Evolutionary conservation across 2,329 filamentous ascomycete species (phyloP).

Genomic region (Diaporthe aspalathi): DNA sequence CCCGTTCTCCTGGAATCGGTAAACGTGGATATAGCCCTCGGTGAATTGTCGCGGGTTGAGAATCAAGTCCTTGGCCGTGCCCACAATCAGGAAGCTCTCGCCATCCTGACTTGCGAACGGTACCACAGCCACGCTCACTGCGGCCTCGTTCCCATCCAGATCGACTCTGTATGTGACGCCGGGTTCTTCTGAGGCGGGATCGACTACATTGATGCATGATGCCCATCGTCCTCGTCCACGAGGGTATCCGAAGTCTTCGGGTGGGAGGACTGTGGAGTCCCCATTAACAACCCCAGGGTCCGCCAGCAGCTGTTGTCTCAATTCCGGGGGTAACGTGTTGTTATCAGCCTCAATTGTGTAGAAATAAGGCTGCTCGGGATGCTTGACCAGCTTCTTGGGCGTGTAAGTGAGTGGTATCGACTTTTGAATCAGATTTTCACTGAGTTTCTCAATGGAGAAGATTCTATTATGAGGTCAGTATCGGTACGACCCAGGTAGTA

Average conservation of each 20-base stretch:
- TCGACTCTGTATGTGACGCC: slow-evolving; percentile 81
- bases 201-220: slow-evolving; percentile 92
- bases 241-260: slow-evolving; percentile 90
- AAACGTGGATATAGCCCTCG: slow-evolving; percentile 90
- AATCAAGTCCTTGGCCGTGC: slow-evolving; percentile 90
- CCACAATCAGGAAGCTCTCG: slow-evolving; percentile 92
- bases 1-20: slow-evolving; percentile 89
- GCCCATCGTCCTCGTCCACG: slow-evolving; percentile 89
- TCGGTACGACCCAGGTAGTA: background rate
- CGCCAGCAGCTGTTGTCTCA: slow-evolving; percentile 78
- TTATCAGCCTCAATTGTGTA: slow-evolving; percentile 96
- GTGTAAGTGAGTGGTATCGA: slow-evolving; percentile 90
- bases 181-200: slow-evolving; percentile 79
- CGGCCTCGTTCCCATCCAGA: slow-evolving; percentile 89
- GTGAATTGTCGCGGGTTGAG: slow-evolving; percentile 80
- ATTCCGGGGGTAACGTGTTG: slow-evolving; percentile 85
- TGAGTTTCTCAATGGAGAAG: slow-evolving; percentile 88
- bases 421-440: slow-evolving; percentile 87
- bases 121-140: slow-evolving; percentile 85
- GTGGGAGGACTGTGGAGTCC: slow-evolving; percentile 75
- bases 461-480: slow-evolving; percentile 69
- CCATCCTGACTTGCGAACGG: slow-evolving; percentile 89
- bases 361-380: slow-evolving; percentile 89
- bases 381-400: slow-evolving; percentile 85
- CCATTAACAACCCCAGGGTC: slow-evolving; percentile 79